Conservation (phyloP, 257 asterid species). For the Gentiana macrophylla region DNA sequence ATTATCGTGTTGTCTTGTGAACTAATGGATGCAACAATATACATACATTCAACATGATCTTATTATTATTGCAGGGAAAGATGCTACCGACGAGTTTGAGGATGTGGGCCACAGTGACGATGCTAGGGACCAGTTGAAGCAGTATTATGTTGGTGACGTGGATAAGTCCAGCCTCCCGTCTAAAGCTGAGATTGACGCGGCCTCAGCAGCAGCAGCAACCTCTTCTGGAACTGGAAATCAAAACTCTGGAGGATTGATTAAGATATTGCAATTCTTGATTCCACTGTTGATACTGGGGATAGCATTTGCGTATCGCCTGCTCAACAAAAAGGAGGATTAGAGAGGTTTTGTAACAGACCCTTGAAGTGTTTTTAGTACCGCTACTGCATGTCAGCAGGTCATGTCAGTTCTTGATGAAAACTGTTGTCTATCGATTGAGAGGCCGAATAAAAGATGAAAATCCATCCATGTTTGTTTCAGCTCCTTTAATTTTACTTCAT, state of each 20-base stretch:
- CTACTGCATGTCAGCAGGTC: no score
- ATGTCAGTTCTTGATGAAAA: no score
- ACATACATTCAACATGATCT: no score
- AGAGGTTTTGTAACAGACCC: no score
- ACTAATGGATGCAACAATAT: no score
- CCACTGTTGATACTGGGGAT: slow-evolving; percentile 40
- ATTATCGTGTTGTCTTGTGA: no score
- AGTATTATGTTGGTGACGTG: slow-evolving; percentile 34
- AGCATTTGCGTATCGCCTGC: slow-evolving; percentile 31
- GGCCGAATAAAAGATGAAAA: no score
- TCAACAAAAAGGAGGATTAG: slow-evolving; percentile 14
- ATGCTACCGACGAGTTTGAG: slow-evolving; percentile 52
- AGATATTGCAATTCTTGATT: slow-evolving; percentile 25
- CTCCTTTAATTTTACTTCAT: no score
- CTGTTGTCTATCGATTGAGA: no score
- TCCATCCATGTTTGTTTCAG: no score
- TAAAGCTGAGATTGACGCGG: not conserved
- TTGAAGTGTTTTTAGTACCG: no score
- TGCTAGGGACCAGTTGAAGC: slow-evolving; percentile 33
- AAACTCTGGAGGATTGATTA: slow-evolving; percentile 19
- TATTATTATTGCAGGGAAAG: slow-evolving; percentile 32
- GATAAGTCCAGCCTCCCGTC: slow-evolving; percentile 40
- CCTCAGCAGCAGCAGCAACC: not conserved
- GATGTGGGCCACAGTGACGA: slow-evolving; percentile 61
- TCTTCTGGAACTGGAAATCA: slow-evolving; percentile 7